phyloP scores from a whole-genome alignment of 768 basidiomycete genomes.

The Psilocybe tampanensis region DNA sequence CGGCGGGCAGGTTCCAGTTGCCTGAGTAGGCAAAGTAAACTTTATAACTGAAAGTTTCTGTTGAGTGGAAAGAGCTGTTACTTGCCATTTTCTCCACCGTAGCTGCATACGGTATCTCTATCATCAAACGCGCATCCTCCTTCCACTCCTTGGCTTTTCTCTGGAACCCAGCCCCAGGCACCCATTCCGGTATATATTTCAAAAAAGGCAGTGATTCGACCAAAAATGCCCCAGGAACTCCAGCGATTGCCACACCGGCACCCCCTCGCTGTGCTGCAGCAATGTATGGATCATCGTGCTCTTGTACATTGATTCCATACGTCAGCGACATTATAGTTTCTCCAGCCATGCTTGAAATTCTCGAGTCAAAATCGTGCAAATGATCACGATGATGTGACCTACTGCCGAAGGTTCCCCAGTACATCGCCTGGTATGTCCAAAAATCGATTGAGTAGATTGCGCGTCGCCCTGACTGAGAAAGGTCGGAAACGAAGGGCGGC shows the following conservation, averaged over 20 bases:
- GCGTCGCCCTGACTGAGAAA: neutral
- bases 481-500: constrained; percentile 4
- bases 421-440: constrained; percentile 15
- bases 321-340: constrained; percentile 26
- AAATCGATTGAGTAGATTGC: constrained; percentile 12
- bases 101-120: constrained; percentile 24
- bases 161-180: constrained; percentile 39
- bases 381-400: neutral
- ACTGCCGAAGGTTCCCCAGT: constrained; percentile 17
- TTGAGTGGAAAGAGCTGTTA: neutral
- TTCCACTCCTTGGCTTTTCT: constrained; percentile 30
- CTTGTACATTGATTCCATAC: constrained; percentile 30
- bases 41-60: neutral
- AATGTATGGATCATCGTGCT: constrained; percentile 31
- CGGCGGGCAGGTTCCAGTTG: neutral
- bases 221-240: constrained; percentile 21
- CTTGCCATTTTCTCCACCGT: constrained; percentile 20
- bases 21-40: neutral
- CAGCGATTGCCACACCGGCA: constrained; percentile 14
- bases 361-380: neutral
- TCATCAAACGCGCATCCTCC: constrained; percentile 17
- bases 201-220: constrained; percentile 29
- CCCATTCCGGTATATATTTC: constrained; percentile 36
- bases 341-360: constrained; percentile 11
- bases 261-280: constrained; percentile 15